Evolutionary conservation across 495 filamentous ascomycete genomes (phyloP).

Genomic region (Xylaria palmicola): DNA sequence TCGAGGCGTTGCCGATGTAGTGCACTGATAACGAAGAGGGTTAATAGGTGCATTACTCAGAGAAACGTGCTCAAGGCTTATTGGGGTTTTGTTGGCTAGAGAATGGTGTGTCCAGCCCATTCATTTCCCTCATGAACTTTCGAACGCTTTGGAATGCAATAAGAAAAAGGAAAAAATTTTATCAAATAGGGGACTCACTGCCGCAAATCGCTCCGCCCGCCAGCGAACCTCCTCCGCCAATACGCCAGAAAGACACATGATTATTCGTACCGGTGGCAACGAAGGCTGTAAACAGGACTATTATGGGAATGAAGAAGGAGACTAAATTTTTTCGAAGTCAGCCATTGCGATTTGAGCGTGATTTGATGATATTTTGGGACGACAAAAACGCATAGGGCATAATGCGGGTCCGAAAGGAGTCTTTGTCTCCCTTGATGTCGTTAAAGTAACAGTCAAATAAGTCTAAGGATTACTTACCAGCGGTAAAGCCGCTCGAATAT

Average conservation of each 20-base stretch:
- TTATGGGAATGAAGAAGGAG: conserved; percentile 78
- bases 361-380: too few relatives aligned
- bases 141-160: too few relatives aligned
- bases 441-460: too few relatives aligned
- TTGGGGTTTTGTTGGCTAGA: not conserved
- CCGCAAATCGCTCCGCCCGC: conserved; percentile 74
- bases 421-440: too few relatives aligned
- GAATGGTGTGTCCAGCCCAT: not conserved
- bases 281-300: conserved; percentile 73
- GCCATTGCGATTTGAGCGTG: too few relatives aligned
- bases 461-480: too few relatives aligned
- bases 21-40: conserved; percentile 54
- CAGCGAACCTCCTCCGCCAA: conserved; percentile 61
- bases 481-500: conserved; percentile 72
- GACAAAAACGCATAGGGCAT: too few relatives aligned
- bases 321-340: too few relatives aligned
- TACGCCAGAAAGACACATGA: conserved; percentile 54
- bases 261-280: conserved; percentile 58
- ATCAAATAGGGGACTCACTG: too few relatives aligned
- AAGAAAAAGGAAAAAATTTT: not conserved
- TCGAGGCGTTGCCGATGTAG: conserved; percentile 81
- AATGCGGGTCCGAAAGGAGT: too few relatives aligned
- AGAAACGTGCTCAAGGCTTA: not conserved
- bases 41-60: not conserved
- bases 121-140: not conserved